Evolutionary conservation across 345 rosid genomes (phyloP), one percentile per base, ranked within the genome.

Genomic region (Anastatica hierochuntica): DNA sequence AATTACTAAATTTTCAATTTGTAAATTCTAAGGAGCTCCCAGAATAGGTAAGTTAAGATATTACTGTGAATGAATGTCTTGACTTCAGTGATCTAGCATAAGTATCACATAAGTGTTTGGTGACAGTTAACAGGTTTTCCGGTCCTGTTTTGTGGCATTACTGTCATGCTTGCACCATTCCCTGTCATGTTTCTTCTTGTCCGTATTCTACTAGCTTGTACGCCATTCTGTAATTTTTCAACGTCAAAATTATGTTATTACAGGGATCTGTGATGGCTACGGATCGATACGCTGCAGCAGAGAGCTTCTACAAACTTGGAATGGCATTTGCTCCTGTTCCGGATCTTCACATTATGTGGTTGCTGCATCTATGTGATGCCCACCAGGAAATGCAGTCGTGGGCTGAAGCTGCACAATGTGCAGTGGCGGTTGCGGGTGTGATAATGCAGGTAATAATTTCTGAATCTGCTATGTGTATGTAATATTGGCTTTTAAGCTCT

Each of bases 341-440:
- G 0, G 98, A 92, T 75, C 98, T 92, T 74, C 97, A 92, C 72
- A 88, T 92, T 47, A 92, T 92, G 98, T 92, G 98, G 97, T 79
- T 92, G 65, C 67, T 92, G 63, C 98, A 92, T 80, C 71, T 92
- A 43, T 92, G 98, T 63, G 98, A 92, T 73, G 97, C 98, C 1
- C 98, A 88, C 77, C 98, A 92, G 76, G 98, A 92, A 79, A 92
- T 92, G 97, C 98, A 88, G 72, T 88, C 98, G 38, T 92, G 82
- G 80, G 97, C 98, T 64, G 97, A 92, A 76, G 95, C 98, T 60
- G 98, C 98, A 11, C 81, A 92, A 38, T 88, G 92, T 73, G 97
- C 97, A 70, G 97, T 89, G 12, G 95, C 83, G 34, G 94, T 85
- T 65, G 90, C 94, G 60, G 96, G 94, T 63, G 88, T 86, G 70